Evolutionary conservation across 495 filamentous ascomycete species (phyloP), one percentile per base, ranked within the genome.

Genomic region (Aspergillus coremiiformis): DNA sequence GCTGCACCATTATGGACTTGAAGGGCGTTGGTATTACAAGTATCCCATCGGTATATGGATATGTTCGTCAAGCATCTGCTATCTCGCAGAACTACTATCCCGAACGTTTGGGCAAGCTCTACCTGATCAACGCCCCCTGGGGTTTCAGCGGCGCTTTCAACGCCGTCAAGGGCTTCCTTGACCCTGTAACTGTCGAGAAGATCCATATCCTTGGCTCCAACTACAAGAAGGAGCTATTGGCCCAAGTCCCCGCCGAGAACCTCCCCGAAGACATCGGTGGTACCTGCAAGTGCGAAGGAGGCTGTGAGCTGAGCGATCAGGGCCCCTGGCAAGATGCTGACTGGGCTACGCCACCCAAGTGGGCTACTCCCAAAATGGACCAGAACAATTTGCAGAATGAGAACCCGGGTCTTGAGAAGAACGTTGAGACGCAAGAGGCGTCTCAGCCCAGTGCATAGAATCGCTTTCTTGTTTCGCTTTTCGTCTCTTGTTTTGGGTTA

Each of bases 71-170:
- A 62, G 86, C 86, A 22, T 87, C 86, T 22, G 83, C 73, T 53
- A 85, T 97, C 69, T 92, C 86, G 48, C 92, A 96, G 68, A 95
- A 96, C 80, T 96, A 98, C 83, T 98, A 98, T 76, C 93, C 93
- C 17, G 93, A 98, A 75, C 86, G 89, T 48, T 75, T 96, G 20
- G 85, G 85, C 44, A 86, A 86, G 62, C 75, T 97, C 54, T 97
- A 95, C 75, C 71, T 98, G 50, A 96, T 97, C 82, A 98, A 98
- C 75, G 88, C 92, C 15, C 92, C 90, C 26, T 96, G 90, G 89
- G 89, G 89, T 22, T 96, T 95, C 78, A 82, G 83, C 57, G 72
- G 72, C 56, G 87, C 86, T 45, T 98, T 93, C 77, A 81, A 69
- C 64, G 76, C 94, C 46, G 78, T 98, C 66, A 95, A 94, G 77